These are phyloP conservation scores for Apiosordaria backusii DNA, from an alignment of 495 filamentous ascomycete species.

Conservation along the genomic window DNA sequence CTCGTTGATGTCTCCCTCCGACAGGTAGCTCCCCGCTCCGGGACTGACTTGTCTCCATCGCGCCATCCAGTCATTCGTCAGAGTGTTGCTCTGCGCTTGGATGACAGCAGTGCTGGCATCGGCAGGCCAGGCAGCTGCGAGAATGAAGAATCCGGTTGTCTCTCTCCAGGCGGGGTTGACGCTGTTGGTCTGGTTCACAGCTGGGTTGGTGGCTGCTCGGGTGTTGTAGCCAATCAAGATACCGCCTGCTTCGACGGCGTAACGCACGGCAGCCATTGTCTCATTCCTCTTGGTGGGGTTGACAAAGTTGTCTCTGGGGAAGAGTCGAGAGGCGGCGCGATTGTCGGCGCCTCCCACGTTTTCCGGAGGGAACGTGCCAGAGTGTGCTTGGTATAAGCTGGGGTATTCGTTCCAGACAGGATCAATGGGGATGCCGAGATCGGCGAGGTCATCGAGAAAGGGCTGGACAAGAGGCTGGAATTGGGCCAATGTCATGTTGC, in stretches of 20 bases:
- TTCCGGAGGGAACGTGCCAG: constrained; percentile 46
- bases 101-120: constrained; percentile 39
- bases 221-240: constrained; percentile 50
- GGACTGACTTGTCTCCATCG: constrained; percentile 40
- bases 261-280: constrained; percentile 45
- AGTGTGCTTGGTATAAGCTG: constrained; percentile 48
- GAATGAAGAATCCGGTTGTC: constrained; percentile 45
- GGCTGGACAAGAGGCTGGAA: constrained; percentile 45
- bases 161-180: constrained; percentile 52
- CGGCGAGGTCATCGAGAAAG: constrained; percentile 39
- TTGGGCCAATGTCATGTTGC: constrained; percentile 48
- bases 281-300: constrained; percentile 32
- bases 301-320: constrained; percentile 49
- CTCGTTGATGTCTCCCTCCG: constrained; percentile 53
- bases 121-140: constrained; percentile 39
- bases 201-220: constrained; percentile 37
- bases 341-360: constrained; percentile 38
- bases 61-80: constrained; percentile 51
- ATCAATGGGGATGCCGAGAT: constrained; percentile 36
- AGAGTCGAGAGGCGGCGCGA: constrained; percentile 47
- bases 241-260: constrained; percentile 43
- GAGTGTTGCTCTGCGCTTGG: constrained; percentile 39
- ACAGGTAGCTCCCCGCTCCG: constrained; percentile 44
- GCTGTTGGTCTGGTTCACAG: constrained; percentile 36
- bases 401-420: constrained; percentile 50